phyloP scores from a whole-genome alignment of 148 eudicot species.

The Rhododendron simsii region DNA sequence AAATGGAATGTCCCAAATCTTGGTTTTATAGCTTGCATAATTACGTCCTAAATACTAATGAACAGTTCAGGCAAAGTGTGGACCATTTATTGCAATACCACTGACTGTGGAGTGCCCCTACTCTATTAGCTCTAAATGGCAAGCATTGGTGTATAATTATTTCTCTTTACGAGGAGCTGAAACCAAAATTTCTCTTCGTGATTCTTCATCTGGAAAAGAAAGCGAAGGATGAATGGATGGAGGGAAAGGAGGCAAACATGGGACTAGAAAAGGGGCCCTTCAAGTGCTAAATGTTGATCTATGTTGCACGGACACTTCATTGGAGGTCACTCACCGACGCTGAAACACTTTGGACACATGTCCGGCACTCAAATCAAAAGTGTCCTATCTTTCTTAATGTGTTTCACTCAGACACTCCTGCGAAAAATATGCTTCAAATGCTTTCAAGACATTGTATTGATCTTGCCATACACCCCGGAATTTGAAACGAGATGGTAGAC shows the following conservation, averaged over 20 bases:
- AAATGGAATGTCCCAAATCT: background rate
- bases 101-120: background rate
- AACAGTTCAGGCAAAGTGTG: background rate
- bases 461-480: background rate
- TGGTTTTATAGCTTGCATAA: background rate
- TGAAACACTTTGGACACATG: background rate
- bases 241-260: background rate
- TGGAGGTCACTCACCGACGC: background rate
- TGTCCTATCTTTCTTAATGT: background rate
- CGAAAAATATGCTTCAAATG: background rate
- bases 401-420: background rate
- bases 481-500: background rate
- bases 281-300: background rate
- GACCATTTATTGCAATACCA: constrained; percentile 2
- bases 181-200: background rate
- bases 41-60: background rate
- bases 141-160: background rate
- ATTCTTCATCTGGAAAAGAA: background rate
- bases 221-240: no score
- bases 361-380: background rate
- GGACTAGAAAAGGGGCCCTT: background rate
- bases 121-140: background rate
- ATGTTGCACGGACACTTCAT: background rate
- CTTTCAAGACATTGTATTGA: background rate
- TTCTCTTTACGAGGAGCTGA: background rate